Conservation (phyloP, 257 asterid species). For the Apocynum venetum region DNA sequence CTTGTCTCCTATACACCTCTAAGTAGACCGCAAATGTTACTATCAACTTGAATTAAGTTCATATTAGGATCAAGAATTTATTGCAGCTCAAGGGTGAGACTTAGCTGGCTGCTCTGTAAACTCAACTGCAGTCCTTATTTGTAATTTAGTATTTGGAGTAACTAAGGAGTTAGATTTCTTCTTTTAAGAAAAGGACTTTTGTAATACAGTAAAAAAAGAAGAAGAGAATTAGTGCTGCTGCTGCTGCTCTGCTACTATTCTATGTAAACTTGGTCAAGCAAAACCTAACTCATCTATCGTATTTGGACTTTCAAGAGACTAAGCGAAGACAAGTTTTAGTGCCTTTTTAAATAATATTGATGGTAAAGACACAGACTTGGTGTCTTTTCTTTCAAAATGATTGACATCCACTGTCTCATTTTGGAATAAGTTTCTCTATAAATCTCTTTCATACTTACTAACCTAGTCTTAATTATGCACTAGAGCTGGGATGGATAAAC, state of each 20-base stretch:
- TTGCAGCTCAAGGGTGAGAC: neutral
- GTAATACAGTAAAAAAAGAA: too few species aligned
- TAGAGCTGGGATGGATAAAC: neutral
- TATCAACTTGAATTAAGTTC: neutral
- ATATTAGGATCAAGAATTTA: neutral
- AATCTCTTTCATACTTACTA: constrained; percentile 1
- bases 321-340: constrained; percentile 6
- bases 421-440: neutral
- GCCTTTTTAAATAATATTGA: neutral
- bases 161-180: neutral
- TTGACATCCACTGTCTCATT: neutral
- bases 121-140: neutral
- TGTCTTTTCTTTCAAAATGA: neutral
- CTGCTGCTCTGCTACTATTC: neutral
- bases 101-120: neutral
- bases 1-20: neutral
- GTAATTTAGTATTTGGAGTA: neutral
- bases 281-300: constrained; percentile 38
- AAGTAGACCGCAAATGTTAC: neutral
- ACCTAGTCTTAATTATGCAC: neutral
- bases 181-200: neutral
- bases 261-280: constrained; percentile 25
- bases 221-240: neutral
- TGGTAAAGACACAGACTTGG: constrained; percentile 15
- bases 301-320: constrained; percentile 21